Evolutionary conservation across 192 early-diverging fungal genomes (phyloP), one percentile per base, ranked within the genome.

Genomic region (Diversispora eburnea): DNA sequence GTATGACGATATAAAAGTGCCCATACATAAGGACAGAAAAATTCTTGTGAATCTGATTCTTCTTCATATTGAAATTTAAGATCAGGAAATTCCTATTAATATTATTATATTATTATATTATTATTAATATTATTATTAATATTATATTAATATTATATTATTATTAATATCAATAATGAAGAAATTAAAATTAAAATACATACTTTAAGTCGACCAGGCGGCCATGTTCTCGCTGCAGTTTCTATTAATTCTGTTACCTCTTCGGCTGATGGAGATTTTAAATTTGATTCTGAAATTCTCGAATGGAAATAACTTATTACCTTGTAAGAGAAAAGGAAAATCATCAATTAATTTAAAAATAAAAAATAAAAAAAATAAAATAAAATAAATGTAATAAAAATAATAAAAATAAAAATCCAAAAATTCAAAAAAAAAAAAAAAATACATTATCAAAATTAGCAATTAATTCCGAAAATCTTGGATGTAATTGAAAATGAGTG

Each of bases 11-110:
- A 80, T 8, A 89, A 78, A 5, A 90, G 52, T 8, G 83, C 82
- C 91, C 91, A 92, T 3, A 89, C 83, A 75, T 90, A 91, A 12
- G 90, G 89, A 47, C 88, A 78, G 73, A 87, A 89, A 57, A 92
- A 92, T 45, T 85, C 77, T 60, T 78, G 79, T 5, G 84, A 78
- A 48, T 86, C 82, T 33, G 77, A 58, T 43, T 84, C 84, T 69
- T 89, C 88, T 45, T 89, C 88, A 74, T 89, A 91, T 70, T 89
- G 81, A 68, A 90, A 92, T 75, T 89, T 90, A 45, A 91, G 77
- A 22, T 86, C 86, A 12, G 84, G 81, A 74, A 79, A 85, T 72
- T 77, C 42, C 68, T 81, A 33, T 1, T 33, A 33, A 33, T 33
- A 33, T 33, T 33, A 33, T 33, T 33, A 1, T 1, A 33, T 33